Conservation (phyloP, 108 stramenopile genomes). For the Bacterosira constricta region DNA sequence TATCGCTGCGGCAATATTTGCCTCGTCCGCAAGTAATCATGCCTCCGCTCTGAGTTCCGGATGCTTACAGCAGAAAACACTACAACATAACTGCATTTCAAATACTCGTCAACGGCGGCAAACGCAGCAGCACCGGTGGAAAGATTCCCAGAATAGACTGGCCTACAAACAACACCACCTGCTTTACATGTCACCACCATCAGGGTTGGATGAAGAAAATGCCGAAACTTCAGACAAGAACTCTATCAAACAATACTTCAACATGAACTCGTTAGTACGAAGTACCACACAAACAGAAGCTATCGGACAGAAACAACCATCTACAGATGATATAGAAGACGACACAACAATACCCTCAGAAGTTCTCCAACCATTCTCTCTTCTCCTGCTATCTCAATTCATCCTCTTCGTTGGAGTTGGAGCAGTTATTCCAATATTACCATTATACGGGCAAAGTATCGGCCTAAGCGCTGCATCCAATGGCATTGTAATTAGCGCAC, state of each 20-base stretch:
- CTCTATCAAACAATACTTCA: not conserved
- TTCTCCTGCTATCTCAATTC: slow-evolving; percentile 72
- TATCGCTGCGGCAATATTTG: no score
- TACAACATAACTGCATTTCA: no score
- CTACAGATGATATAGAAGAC: slow-evolving; percentile 4
- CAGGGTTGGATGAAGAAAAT: no score
- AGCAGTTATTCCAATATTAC: slow-evolving; percentile 76
- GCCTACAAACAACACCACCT: no score
- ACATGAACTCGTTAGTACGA: slow-evolving; percentile 15
- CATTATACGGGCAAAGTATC: slow-evolving; percentile 75
- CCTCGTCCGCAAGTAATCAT: no score
- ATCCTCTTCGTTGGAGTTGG: slow-evolving; percentile 80
- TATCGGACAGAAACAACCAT: not conserved
- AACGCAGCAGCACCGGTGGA: no score
- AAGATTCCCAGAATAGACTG: no score
- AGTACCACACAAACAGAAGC: slow-evolving; percentile 38
- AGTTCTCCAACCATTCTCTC: slow-evolving; percentile 50
- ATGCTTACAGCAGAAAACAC: no score
- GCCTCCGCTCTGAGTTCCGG: no score
- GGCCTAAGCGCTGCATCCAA: slow-evolving; percentile 68
- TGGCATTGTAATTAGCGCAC: slow-evolving; percentile 77
- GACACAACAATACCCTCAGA: slow-evolving; percentile 6
- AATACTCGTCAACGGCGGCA: no score
- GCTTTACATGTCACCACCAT: no score
- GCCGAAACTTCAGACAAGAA: no score